Percentiles rank a stretch among this genome's conserved stretches.
phyloP scores from a whole-genome alignment of 2,329 filamentous ascomycete species.

The Scopulariopsis brevicaulis region DNA sequence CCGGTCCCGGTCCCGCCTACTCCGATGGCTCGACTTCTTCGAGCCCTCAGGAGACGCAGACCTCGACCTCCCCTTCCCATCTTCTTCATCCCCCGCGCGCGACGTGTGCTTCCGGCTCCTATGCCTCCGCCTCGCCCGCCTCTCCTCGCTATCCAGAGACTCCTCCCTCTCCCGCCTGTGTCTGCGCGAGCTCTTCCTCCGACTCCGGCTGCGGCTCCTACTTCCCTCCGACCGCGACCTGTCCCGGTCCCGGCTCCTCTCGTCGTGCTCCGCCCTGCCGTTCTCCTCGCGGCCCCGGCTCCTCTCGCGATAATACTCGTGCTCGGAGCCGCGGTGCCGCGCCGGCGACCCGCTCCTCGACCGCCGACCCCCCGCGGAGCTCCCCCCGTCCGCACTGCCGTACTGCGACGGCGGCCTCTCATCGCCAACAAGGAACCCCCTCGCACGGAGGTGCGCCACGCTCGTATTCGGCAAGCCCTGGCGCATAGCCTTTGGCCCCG shows the following conservation, averaged over 20 bases:
- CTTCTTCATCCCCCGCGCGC: constrained; percentile 30
- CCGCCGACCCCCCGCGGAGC: neutral
- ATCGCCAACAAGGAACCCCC: constrained; percentile 34
- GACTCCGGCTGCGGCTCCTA: constrained; percentile 21
- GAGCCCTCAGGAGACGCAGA: constrained; percentile 53
- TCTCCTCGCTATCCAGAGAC: constrained; percentile 33
- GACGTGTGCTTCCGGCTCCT: constrained; percentile 27
- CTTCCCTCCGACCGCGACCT: constrained; percentile 2
- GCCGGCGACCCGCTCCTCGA: constrained; percentile 37
- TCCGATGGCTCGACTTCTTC: constrained; percentile 46
- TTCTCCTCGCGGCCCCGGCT: constrained; percentile 12
- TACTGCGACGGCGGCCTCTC: constrained; percentile 17
- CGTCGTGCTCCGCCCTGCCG: constrained; percentile 4
- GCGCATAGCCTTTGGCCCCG: constrained; percentile 88
- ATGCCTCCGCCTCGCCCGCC: constrained; percentile 31
- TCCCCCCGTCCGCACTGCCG: neutral
- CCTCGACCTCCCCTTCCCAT: constrained; percentile 32
- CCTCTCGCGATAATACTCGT: constrained; percentile 14
- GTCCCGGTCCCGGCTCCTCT: neutral
- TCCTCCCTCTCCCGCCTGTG: constrained; percentile 45
- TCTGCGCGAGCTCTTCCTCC: constrained; percentile 33
- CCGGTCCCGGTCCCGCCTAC: constrained; percentile 43
- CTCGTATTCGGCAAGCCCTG: constrained; percentile 78
- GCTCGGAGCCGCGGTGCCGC: constrained; percentile 9
- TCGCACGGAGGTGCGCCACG: constrained; percentile 30